Evolutionary conservation across 2,329 filamentous ascomycete genomes (phyloP).

Genomic region (Cytospora piceae): DNA sequence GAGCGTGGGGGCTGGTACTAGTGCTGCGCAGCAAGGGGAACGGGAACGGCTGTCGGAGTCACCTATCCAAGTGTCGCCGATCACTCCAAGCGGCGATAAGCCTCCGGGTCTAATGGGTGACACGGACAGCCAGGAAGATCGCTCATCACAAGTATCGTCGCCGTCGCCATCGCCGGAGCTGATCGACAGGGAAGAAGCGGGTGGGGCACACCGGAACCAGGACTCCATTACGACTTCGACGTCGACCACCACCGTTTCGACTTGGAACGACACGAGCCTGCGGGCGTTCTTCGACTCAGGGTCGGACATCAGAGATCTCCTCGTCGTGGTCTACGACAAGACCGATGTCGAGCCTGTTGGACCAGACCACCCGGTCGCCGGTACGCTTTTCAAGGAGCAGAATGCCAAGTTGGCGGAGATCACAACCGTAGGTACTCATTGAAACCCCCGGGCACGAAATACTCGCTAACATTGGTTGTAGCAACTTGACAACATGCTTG

Average conservation of each 20-base stretch:
- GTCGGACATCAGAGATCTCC: conserved; percentile 84
- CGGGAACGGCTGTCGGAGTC: conserved; percentile 66
- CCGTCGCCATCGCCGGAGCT: conserved; percentile 61
- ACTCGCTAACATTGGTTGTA: conserved; percentile 40
- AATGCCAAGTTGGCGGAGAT: conserved; percentile 86
- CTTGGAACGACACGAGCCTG: conserved; percentile 86
- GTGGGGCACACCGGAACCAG: conserved; percentile 46
- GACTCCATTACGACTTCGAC: conserved; percentile 58
- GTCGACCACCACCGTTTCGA: conserved; percentile 60
- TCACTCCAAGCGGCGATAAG: conserved; percentile 47
- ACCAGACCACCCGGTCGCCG: conserved; percentile 83
- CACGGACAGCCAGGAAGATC: conserved; percentile 70
- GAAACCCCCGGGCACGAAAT: neutral
- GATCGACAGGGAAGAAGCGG: conserved; percentile 51
- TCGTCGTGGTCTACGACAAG: conserved; percentile 92
- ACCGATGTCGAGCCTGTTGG: conserved; percentile 78
- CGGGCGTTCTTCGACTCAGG: conserved; percentile 90
- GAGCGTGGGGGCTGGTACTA: conserved; percentile 31
- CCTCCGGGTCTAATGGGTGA: conserved; percentile 72
- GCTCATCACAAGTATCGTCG: conserved; percentile 65
- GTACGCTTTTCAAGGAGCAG: conserved; percentile 81
- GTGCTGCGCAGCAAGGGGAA: conserved; percentile 34
- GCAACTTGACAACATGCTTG: conserved; percentile 86
- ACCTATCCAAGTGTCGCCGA: conserved; percentile 66
- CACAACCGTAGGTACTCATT: conserved; percentile 63